Evolutionary conservation across 495 filamentous ascomycete genomes (phyloP).

Genomic region (Letharia columbiana): DNA sequence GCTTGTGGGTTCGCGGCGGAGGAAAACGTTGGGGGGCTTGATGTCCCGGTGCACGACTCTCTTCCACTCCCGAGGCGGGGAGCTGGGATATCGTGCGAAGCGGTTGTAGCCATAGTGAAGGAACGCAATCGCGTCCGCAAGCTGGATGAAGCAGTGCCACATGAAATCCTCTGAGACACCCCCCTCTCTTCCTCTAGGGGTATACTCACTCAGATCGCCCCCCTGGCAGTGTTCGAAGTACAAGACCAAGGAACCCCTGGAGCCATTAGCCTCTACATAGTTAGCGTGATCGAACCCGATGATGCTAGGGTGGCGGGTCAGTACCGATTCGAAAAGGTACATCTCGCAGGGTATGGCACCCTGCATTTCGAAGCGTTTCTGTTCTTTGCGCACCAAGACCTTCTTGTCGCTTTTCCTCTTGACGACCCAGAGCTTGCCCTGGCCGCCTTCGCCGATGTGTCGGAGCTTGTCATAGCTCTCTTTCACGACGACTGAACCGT

Average conservation of each 20-base stretch:
- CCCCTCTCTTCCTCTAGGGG: background rate
- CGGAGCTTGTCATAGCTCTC: background rate
- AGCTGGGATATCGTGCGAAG: background rate
- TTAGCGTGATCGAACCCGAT: background rate
- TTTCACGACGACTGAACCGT: background rate
- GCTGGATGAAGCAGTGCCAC: slow-evolving; percentile 28
- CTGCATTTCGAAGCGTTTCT: background rate
- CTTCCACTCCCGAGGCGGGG: slow-evolving; percentile 16
- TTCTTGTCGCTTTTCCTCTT: background rate
- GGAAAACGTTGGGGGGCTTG: slow-evolving; percentile 42
- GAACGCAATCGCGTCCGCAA: slow-evolving; percentile 28
- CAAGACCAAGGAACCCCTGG: background rate
- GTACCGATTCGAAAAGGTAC: background rate
- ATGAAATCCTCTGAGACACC: slow-evolving; percentile 27
- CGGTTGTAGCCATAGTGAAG: slow-evolving; percentile 22
- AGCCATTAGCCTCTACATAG: background rate
- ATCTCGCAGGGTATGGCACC: background rate
- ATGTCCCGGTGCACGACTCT: slow-evolving; percentile 39
- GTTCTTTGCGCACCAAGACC: slow-evolving; percentile 10
- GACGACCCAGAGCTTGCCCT: slow-evolving; percentile 7
- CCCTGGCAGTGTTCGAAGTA: slow-evolving; percentile 12
- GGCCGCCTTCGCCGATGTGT: slow-evolving; percentile 14
- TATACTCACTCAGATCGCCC: slow-evolving; percentile 1
- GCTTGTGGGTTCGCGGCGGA: slow-evolving; percentile 19
- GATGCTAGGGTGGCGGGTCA: slow-evolving; percentile 2